A percentile compares a stretch with the other conserved stretches of the same genome.
Evolutionary conservation across 2,329 filamentous ascomycete species (phyloP).

Genomic region (Didymella segeticola): DNA sequence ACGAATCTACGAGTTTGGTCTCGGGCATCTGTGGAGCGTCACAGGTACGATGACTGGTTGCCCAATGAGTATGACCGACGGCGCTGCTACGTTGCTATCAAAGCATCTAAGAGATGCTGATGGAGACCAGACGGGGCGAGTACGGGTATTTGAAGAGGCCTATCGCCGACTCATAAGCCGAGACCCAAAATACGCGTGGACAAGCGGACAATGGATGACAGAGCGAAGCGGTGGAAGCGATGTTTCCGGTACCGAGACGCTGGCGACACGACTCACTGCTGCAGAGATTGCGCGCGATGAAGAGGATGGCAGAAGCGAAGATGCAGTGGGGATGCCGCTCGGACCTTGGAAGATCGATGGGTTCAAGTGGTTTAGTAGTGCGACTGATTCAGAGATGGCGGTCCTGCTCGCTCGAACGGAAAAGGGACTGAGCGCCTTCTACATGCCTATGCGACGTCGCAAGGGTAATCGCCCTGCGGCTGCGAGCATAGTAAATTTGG

Average conservation of each 20-base stretch:
- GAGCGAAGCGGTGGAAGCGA: conserved; percentile 73
- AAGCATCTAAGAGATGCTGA: conserved; percentile 31
- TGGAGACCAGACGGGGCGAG: conserved; percentile 37
- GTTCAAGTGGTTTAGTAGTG: conserved; percentile 76
- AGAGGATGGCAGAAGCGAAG: conserved; percentile 32
- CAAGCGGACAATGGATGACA: conserved; percentile 80
- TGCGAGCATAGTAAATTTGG: conserved; percentile 14
- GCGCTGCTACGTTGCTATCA: conserved; percentile 51
- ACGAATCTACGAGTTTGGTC: conserved; percentile 66
- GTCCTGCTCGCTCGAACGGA: conserved; percentile 68
- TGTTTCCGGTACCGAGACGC: conserved; percentile 71
- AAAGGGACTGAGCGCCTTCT: conserved; percentile 66
- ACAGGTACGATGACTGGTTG: conserved; percentile 69
- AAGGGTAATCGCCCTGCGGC: conserved; percentile 14
- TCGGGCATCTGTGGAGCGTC: conserved; percentile 64
- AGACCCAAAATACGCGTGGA: conserved; percentile 65
- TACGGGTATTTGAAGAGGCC: conserved; percentile 59
- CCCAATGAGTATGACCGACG: conserved; percentile 72
- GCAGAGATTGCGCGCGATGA: conserved; percentile 33
- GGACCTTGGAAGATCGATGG: conserved; percentile 68
- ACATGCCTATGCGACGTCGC: conserved; percentile 65
- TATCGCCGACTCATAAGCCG: conserved; percentile 62
- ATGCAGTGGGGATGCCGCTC: conserved; percentile 49
- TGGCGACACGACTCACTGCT: conserved; percentile 50
- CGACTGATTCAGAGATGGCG: conserved; percentile 69